These are phyloP conservation scores for Eremothecium coryli DNA, from an alignment of 1,139 yeast species.

Conservation along the genomic window DNA sequence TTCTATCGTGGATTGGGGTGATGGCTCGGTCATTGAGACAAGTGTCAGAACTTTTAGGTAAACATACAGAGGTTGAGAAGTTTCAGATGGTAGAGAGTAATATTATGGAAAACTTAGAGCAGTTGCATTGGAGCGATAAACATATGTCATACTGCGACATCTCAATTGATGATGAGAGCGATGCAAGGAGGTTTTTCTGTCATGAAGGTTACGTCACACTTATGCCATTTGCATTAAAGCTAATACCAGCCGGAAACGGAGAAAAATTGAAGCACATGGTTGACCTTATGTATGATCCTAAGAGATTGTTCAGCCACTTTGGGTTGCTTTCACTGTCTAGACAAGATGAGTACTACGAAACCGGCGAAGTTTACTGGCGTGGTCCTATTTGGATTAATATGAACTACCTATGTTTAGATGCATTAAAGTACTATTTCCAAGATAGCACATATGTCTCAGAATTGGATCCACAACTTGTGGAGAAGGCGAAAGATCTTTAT, in stretches of 20 bases:
- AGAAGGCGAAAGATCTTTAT: slow-evolving; percentile 43
- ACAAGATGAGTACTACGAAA: slow-evolving; percentile 54
- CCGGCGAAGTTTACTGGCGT: slow-evolving; percentile 91
- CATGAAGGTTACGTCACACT: slow-evolving; percentile 83
- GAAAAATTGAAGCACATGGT: slow-evolving; percentile 45
- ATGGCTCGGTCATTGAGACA: slow-evolving; percentile 77
- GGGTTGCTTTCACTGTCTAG: slow-evolving; percentile 81
- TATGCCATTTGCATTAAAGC: slow-evolving; percentile 73
- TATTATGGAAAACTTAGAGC: slow-evolving; percentile 55
- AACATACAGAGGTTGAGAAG: slow-evolving; percentile 45
- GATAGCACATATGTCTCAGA: slow-evolving; percentile 17
- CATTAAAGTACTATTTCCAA: slow-evolving; percentile 47
- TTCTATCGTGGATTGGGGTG: slow-evolving; percentile 86
- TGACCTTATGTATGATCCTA: slow-evolving; percentile 54
- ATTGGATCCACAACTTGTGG: slow-evolving; percentile 15
- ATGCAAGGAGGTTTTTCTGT: slow-evolving; percentile 47
- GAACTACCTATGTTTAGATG: slow-evolving; percentile 71
- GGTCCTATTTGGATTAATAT: slow-evolving; percentile 92
- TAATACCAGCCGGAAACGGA: slow-evolving; percentile 45
- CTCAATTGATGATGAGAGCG: slow-evolving; percentile 45
- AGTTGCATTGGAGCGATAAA: slow-evolving; percentile 69
- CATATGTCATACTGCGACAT: slow-evolving; percentile 74
- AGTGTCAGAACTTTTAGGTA: slow-evolving; percentile 58
- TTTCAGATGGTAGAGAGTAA: slow-evolving; percentile 48
- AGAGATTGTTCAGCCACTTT: slow-evolving; percentile 64